Base-by-base conservation (phyloP, 176 grass and related monocot species). In the Oryza brachyantha region DNA sequence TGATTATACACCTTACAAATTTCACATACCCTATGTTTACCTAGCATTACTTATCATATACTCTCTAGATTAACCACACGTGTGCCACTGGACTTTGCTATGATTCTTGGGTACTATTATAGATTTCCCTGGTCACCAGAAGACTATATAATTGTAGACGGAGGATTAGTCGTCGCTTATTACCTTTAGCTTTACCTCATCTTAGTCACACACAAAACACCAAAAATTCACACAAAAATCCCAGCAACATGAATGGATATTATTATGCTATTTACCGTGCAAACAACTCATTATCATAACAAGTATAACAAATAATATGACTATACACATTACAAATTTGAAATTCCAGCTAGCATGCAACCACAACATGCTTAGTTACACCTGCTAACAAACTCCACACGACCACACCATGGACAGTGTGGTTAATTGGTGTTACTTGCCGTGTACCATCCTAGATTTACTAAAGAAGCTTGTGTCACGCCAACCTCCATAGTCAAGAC, bases 371-470 rank as follows among this genome's bases (percentile, higher is more conserved):
- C 0, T 71, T 62, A 60, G 35, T 13, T 61, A 17, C 69, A 61
- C 5, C 0, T 4, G 28, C 1, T 39, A 58, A 48, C 8, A 68
- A 13, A 63, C 4, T 13, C 25, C 17, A 21, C 13, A 3, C 1
- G 0, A 29, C 25, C 17, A 21, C 13, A 3, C 1, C 1, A 29
- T 13, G 0, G 1, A 13, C 0, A 0, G 0, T 0, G 3, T 9
- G 5, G 24, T 52, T 24, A 66, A 13, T 13, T 64, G 14, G 29
- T 2, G 7, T 8, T 24, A 2, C 8, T 48, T 48, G 50, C 22
- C 21, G 17, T 9, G 10, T 22, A 8, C 21, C 2, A 55, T 22
- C 21, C 4, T 55, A 55, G 2, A 55, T 3, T 55, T 55, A 55
- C 50, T 12, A 21, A 1, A 19, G 19, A 55, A 9, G 17, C 4